phyloP scores from a whole-genome alignment of 371 early-diverging fungal species.

The Saksenaea oblongispora region DNA sequence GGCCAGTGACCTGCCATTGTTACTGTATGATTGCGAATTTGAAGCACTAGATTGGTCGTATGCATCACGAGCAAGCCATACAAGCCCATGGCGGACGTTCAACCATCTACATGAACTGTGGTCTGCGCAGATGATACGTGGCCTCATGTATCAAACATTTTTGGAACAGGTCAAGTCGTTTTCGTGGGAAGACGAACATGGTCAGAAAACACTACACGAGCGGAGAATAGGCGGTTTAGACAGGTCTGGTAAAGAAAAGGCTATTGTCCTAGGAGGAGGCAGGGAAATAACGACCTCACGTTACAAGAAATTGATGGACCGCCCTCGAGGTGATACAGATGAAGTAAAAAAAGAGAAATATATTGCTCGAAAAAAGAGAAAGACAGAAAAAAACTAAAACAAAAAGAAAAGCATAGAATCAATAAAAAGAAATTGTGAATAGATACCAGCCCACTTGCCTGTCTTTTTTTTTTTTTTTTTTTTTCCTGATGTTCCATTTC shows the following conservation, averaged over 20 bases:
- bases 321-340: slow-evolving; percentile 46
- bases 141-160: slow-evolving; percentile 30
- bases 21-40: slow-evolving; percentile 89
- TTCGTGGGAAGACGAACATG: slow-evolving; percentile 11
- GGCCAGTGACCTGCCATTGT: slow-evolving; percentile 87
- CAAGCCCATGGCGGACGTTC: slow-evolving; percentile 28
- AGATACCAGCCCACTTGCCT: too few species aligned
- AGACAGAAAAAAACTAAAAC: slow-evolving; percentile 2
- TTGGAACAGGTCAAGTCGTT: not conserved
- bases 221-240: slow-evolving; percentile 4
- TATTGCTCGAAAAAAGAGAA: slow-evolving; percentile 38
- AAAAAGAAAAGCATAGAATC: not conserved
- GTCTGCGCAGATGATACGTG: slow-evolving; percentile 53
- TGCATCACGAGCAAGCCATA: slow-evolving; percentile 16
- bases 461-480: too few species aligned
- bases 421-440: too few species aligned
- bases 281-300: slow-evolving; percentile 23
- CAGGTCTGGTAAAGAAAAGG: slow-evolving; percentile 10
- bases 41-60: slow-evolving; percentile 59
- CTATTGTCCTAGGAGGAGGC: slow-evolving; percentile 42
- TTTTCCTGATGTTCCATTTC: too few species aligned
- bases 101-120: slow-evolving; percentile 53
- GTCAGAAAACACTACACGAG: not conserved
- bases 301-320: slow-evolving; percentile 31
- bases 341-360: slow-evolving; percentile 48